Evolutionary conservation across 805 yeast species (phyloP).

Genomic region (Cyberlindnera sargentensis): DNA sequence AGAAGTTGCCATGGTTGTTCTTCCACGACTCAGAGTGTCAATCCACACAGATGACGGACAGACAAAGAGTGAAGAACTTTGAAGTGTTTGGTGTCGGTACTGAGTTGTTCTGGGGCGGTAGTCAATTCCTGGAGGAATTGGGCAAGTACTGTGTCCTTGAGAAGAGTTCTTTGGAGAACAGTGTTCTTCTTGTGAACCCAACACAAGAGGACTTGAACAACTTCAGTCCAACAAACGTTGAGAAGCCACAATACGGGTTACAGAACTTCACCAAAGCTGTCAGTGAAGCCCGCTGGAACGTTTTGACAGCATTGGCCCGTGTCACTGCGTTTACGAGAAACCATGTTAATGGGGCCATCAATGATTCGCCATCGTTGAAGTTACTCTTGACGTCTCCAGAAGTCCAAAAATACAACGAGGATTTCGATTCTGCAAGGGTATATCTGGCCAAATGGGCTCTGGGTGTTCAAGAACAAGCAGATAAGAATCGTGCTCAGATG

Average conservation of each 20-base stretch:
- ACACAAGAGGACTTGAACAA: conserved; percentile 38
- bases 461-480: conserved; percentile 88
- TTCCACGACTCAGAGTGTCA: conserved; percentile 89
- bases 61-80: conserved; percentile 53
- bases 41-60: conserved; percentile 59
- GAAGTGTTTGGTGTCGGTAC: conserved; percentile 60
- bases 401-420: conserved; percentile 74
- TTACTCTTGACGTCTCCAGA: conserved; percentile 47
- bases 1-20: conserved; percentile 74
- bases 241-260: conserved; percentile 2
- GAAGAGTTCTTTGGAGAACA: conserved; percentile 62
- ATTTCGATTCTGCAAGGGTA: conserved; percentile 87
- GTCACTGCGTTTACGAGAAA: conserved; percentile 51
- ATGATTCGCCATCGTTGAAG: conserved; percentile 51
- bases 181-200: conserved; percentile 75
- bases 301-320: conserved; percentile 78
- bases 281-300: conserved; percentile 75
- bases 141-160: conserved; percentile 53
- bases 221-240: conserved; percentile 23
- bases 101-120: conserved; percentile 87
- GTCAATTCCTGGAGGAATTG: conserved; percentile 56
- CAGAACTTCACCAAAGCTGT: conserved; percentile 40
- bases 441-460: conserved; percentile 96
- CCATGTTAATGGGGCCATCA: conserved; percentile 54
- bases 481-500: conserved; percentile 41